These are phyloP conservation scores for Tylopilus balloui DNA, from an alignment of 768 basidiomycete genomes.

Conservation along the genomic window DNA sequence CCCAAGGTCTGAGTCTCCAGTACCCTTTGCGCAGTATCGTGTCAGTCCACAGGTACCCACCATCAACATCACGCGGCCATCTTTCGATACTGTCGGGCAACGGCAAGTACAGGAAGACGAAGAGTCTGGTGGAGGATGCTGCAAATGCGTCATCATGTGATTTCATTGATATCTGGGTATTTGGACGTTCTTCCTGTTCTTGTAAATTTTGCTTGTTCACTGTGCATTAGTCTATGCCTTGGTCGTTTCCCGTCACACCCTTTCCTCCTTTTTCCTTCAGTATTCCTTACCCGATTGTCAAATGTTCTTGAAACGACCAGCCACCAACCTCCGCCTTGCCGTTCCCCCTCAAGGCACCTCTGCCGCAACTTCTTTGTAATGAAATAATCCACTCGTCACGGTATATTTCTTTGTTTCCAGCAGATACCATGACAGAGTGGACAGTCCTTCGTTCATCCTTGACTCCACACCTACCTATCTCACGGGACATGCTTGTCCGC, in stretches of 20 bases:
- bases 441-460: conserved; percentile 13
- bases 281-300: conserved; percentile 5
- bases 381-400: conserved; percentile 15
- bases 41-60: conserved; percentile 27
- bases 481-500: conserved; percentile 15
- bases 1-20: conserved; percentile 43
- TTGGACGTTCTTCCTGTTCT: conserved; percentile 22
- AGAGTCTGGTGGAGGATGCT: conserved; percentile 55
- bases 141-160: conserved; percentile 87
- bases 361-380: conserved; percentile 11
- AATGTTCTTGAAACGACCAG: conserved; percentile 14
- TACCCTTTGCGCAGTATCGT: conserved; percentile 61
- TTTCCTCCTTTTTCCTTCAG: not conserved
- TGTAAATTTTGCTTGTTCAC: conserved; percentile 22
- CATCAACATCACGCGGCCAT: conserved; percentile 30
- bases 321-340: conserved; percentile 8
- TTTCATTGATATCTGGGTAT: conserved; percentile 19
- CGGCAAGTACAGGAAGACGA: conserved; percentile 35
- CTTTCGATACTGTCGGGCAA: conserved; percentile 26
- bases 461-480: conserved; percentile 14
- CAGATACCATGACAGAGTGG: conserved; percentile 24
- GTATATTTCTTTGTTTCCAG: conserved; percentile 20
- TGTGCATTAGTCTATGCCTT: conserved; percentile 14
- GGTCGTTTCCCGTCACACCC: conserved; percentile 1
- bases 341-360: conserved; percentile 1